Evolutionary conservation across 2,329 filamentous ascomycete genomes (phyloP), one percentile per base, ranked within the genome.

Genomic region (Echinosphaeria canescens): DNA sequence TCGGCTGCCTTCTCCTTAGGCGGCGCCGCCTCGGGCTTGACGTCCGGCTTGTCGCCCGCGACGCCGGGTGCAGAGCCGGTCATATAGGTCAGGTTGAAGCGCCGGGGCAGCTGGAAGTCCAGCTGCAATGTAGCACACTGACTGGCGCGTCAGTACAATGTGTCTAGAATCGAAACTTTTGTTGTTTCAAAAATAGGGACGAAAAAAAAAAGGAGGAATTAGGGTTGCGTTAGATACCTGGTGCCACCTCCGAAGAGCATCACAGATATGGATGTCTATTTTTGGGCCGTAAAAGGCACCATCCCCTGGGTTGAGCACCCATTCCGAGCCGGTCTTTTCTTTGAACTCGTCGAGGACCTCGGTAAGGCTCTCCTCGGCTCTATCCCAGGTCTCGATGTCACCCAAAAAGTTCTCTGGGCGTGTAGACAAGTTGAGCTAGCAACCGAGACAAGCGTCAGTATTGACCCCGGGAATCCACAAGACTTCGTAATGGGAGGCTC

Each of bases 271-370:
- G 43, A 98, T 88, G 41, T 98, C 88, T 39, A 95, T 92, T 66
- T 98, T 98, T 27, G 88, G 88, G 2, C 88, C 88, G 48, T 98
- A 98, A 54, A 95, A 98, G 28, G 88, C 88, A 44, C 88, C 88
- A 40, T 98, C 88, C 30, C 85, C 88, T 32, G 81, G 75, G 50
- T 95, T 92, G 27, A 92, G 59, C 47, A 80, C 75, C 88, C 88
- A 98, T 34, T 70, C 6, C 10, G 7, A 58, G 18, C 70, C 42
- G 13, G 49, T 49, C 30, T 49, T 47, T 13, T 51, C 52, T 30
- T 67, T 62, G 48, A 93, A 95, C 34, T 72, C 62, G 36, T 88
- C 65, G 26, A 98, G 60, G 12, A 84, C 80, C 32, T 72, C 61
- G 42, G 71, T 73, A 27, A 98, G 61, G 46, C 76, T 80, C 11